phyloP scores from a whole-genome alignment of 1,139 yeast species.

The Eremothecium sinecaudum region DNA sequence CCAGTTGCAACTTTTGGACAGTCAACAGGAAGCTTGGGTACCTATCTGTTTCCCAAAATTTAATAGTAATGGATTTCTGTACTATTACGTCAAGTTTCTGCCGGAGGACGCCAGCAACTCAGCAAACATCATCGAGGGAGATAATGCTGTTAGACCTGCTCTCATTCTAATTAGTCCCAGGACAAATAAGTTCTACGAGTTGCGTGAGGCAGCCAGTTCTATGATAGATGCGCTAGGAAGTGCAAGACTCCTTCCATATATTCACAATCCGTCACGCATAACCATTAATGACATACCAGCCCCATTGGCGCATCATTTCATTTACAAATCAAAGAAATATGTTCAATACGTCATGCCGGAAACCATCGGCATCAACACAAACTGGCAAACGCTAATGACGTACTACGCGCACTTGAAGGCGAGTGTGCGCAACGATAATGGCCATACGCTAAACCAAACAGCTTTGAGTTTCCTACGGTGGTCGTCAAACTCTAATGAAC shows the following conservation, averaged over 20 bases:
- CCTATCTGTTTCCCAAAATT: slow-evolving; percentile 90
- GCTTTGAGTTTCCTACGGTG: slow-evolving; percentile 31
- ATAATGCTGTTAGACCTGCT: slow-evolving; percentile 37
- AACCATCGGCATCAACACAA: slow-evolving; percentile 5
- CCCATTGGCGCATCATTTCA: slow-evolving; percentile 64
- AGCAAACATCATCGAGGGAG: slow-evolving; percentile 7
- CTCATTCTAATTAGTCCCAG: slow-evolving; percentile 73
- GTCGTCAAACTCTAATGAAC: slow-evolving; percentile 15
- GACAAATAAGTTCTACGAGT: slow-evolving; percentile 68
- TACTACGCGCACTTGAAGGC: slow-evolving; percentile 23
- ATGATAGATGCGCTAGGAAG: slow-evolving; percentile 39
- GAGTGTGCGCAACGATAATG: slow-evolving; percentile 22
- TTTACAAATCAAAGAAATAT: slow-evolving; percentile 59
- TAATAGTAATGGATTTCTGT: slow-evolving; percentile 77
- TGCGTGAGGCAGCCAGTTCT: slow-evolving; percentile 50
- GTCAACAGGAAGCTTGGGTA: slow-evolving; percentile 72
- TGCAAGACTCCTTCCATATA: slow-evolving; percentile 31
- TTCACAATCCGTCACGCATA: slow-evolving; percentile 35
- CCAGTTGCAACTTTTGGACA: slow-evolving; percentile 30
- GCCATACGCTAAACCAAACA: slow-evolving; percentile 18
- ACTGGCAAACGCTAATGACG: slow-evolving; percentile 18
- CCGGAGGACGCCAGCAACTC: slow-evolving; percentile 17
- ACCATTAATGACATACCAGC: slow-evolving; percentile 47
- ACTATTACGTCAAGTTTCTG: slow-evolving; percentile 64
- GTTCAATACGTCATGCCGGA: slow-evolving; percentile 45